Evolutionary conservation across 202 grass and related monocot species (phyloP), one percentile per base, ranked within the genome.

Genomic region (Sporobolus alterniflorus): DNA sequence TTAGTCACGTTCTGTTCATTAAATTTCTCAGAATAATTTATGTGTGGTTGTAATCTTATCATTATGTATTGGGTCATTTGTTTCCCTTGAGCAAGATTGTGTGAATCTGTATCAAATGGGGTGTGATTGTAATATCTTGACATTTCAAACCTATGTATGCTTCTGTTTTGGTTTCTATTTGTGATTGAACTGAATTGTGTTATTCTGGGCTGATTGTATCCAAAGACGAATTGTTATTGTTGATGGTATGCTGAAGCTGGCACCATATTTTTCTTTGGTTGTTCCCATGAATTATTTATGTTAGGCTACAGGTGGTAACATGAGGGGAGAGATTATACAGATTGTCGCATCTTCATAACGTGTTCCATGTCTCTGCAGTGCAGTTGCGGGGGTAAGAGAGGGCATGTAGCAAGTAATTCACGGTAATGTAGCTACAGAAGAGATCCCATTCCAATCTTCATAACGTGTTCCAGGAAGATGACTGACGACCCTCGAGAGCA

Each of bases 1-100:
- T 36, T 67, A 51, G 72, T 72, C 69, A 73, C 77, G 71, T 47
- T 50, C 57, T 85, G 87, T 30, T 67, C 29, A 21, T 85, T 77
- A 20, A n/a, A 31, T 40, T 82, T 57, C 73, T 90, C 66, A 13
- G 54, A 67, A 44, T 60, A 33, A 49, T 46, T 24, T 20, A 33
- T 51, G 28, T 29, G 39, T 80, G 33, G 5, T 39, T 76, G 28
- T 76, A 8, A 65, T 88, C 48, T 52, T 60, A 15, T 15, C 16
- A 2, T 69, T 33, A 17, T 29, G 6, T 39, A 39, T 7, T 39
- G 36, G 7, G 36, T 39, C 4, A 8, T 76, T 18, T 85, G 66
- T 49, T 46, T 29, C 64, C 55, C 1, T 70, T 17, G 46, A 80
- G 41, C 29, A 51, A 44, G 46, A 39, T 28, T 56, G 2, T 64